Conservation (phyloP, 345 rosid genomes). For the Pseudoturritis turrita region DNA sequence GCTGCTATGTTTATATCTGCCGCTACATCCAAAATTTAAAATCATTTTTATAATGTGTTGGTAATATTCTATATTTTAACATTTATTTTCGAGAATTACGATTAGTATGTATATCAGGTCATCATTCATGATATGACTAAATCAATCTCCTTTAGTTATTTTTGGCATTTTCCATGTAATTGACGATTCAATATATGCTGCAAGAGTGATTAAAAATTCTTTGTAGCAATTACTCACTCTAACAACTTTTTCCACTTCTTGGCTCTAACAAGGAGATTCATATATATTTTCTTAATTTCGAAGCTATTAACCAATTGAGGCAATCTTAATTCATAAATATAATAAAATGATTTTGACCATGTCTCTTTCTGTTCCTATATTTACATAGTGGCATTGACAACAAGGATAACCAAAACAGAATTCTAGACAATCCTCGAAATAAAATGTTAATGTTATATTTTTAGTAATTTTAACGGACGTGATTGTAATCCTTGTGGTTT, state of each 20-base stretch:
- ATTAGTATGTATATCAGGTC: not conserved
- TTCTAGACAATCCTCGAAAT: not conserved
- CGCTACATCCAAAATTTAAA: not conserved
- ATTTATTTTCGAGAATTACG: not conserved
- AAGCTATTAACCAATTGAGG: not conserved
- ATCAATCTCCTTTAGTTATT: not conserved
- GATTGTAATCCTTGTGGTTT: not conserved
- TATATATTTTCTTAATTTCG: not conserved
- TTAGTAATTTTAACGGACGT: not conserved
- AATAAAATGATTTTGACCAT: not conserved
- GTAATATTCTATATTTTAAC: not conserved
- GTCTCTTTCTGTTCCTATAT: not conserved
- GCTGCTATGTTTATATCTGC: not conserved
- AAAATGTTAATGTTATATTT: not conserved
- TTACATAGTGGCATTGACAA: not conserved
- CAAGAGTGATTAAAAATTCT: conserved; percentile 1
- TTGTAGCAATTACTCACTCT: conserved; percentile 12
- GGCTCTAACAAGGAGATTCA: conserved; percentile 1
- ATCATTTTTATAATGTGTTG: not conserved
- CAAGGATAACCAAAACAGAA: not conserved
- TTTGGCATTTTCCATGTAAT: conserved; percentile 12
- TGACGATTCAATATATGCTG: conserved; percentile 16
- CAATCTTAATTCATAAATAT: not conserved
- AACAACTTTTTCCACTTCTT: conserved; percentile 3
- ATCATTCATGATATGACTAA: conserved; percentile 1